These are phyloP conservation scores for Urochloa ruziziensis DNA, from an alignment of 176 grass and related monocot genomes.

Conservation along the genomic window DNA sequence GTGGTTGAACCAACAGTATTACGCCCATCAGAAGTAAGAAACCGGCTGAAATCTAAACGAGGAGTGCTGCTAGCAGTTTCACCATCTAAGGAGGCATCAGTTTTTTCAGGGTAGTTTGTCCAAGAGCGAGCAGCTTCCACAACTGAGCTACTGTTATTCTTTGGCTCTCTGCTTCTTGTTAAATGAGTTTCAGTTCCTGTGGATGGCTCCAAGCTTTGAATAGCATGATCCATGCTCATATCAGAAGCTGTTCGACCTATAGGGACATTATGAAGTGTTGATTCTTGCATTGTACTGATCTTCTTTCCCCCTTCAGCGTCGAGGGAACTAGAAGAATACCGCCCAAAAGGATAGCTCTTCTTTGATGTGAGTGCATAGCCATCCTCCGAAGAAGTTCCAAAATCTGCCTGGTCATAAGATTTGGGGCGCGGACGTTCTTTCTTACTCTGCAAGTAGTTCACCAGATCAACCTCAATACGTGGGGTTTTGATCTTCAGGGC, in stretches of 20 bases:
- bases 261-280: conserved; percentile 27
- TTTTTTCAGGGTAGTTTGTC: conserved; percentile 76
- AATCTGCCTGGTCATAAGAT: conserved; percentile 88
- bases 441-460: conserved; percentile 98
- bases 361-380: conserved; percentile 66
- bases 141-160: conserved; percentile 30
- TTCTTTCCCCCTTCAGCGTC: conserved; percentile 57
- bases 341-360: conserved; percentile 73
- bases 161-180: conserved; percentile 51
- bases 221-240: conserved; percentile 44
- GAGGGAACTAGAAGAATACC: conserved; percentile 78
- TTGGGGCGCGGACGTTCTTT: conserved; percentile 88
- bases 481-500: conserved; percentile 96
- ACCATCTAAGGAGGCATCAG: conserved; percentile 58
- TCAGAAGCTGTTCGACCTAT: conserved; percentile 52
- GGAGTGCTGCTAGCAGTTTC: conserved; percentile 70
- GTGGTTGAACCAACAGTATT: conserved; percentile 50
- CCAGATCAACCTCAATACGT: conserved; percentile 97
- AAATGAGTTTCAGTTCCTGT: conserved; percentile 40
- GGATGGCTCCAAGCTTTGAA: conserved; percentile 36
- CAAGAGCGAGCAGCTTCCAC: conserved; percentile 56
- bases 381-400: conserved; percentile 93
- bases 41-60: conserved; percentile 56
- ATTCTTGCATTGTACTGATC: conserved; percentile 56
- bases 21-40: conserved; percentile 53